Base-by-base conservation (phyloP, 345 rosid genomes). In the Bruguiera gymnorhiza region DNA sequence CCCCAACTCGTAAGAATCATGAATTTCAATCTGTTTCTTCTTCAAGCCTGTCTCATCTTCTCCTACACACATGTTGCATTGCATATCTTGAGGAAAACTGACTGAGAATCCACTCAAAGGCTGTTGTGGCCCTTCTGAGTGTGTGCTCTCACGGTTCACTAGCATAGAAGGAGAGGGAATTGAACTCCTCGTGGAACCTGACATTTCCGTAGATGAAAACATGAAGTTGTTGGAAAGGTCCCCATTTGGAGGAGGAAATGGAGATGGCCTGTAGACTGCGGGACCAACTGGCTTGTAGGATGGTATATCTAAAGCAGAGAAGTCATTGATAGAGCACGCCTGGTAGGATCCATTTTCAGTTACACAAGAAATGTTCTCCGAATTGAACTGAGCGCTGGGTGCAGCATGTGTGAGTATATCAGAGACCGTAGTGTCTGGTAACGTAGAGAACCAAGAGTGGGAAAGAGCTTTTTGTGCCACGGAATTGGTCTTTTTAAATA, bases 401-500 rank as follows among this genome's bases (percentile, higher is more conserved):
- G 71, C 39, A 7, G 71, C 72, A 30, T 60, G 85, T 60, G 50
- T 67, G 43, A 81, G 70, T 13, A 67, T 50, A 46, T 82, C 83
- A 27, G 82, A 52, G 31, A 72, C 69, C 19, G 78, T 6, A 56
- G 71, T 56, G 26, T 80, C 84, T 1, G 78, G 81, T 2, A 84
- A 62, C n/a, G 79, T 73, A 26, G 81, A 70, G 23, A 71, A 27
- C 91, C 88, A 86, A 34, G 96, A 79, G 37, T 84, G 88, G 32
- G 87, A 83, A 16, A 84, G 65, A 62, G 96, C 82, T 82, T 87
- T 84, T 54, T 89, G 98, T 23, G 94, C 86, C 75, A 84, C 79
- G 7, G 96, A 75, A 52, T 83, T 91, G 6, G 87, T 83, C 76
- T 94, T 94, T 86, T 86, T 94, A 84, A 94, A 94, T 78, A 94